Percentiles rank a stretch among this genome's conserved stretches.
Evolutionary conservation across 129 eudicot species (phyloP).

Genomic region (Smallanthus sonchifolius): DNA sequence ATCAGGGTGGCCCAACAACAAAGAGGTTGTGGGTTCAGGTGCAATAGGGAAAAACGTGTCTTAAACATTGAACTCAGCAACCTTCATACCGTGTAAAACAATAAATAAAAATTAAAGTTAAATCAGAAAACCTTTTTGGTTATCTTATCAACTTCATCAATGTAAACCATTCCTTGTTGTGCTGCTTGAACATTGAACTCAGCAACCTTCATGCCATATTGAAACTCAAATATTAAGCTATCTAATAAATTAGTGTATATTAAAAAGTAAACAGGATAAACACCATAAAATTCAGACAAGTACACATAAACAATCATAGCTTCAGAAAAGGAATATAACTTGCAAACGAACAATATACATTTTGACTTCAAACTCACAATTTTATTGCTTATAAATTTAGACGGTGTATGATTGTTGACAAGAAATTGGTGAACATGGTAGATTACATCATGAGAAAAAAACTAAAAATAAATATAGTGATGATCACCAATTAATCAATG

Average conservation of each 20-base stretch:
- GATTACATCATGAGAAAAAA: background rate
- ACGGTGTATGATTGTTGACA: background rate
- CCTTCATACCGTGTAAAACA: too few species aligned
- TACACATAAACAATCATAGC: background rate
- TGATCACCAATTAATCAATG: background rate
- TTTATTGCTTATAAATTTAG: background rate
- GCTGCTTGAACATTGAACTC: constrained; percentile 94
- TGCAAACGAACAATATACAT: background rate
- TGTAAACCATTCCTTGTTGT: constrained; percentile 92
- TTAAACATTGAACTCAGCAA: too few species aligned
- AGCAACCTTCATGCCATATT: constrained; percentile 55
- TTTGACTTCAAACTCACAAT: constrained; percentile 1
- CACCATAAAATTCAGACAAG: background rate
- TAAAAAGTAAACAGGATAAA: background rate
- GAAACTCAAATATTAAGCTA: constrained; percentile 9
- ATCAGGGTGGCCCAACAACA: too few species aligned
- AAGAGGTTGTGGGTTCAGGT: too few species aligned
- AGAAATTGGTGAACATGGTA: background rate
- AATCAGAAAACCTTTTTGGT: constrained; percentile 60
- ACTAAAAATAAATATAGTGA: background rate
- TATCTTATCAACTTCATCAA: constrained; percentile 98
- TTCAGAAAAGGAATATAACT: background rate
- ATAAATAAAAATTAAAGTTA: background rate
- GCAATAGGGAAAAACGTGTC: too few species aligned
- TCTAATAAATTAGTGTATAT: background rate